Evolutionary conservation across 208 protist species (phyloP).

Genomic region (Leishmania tarentolae): DNA sequence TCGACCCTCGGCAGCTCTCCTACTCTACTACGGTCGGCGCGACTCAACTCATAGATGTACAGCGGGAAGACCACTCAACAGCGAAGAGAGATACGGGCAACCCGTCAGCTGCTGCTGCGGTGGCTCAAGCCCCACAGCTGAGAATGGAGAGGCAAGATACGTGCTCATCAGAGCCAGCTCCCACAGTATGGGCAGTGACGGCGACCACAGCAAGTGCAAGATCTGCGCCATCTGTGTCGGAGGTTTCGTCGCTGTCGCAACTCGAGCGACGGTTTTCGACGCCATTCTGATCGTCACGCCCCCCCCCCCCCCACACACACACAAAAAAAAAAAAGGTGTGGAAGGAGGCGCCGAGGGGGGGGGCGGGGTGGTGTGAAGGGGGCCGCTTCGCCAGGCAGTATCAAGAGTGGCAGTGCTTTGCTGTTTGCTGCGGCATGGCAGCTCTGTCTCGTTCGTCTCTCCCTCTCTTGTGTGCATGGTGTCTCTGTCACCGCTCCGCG

Average conservation of each 20-base stretch:
- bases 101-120: background rate
- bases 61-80: background rate
- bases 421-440: background rate
- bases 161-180: background rate
- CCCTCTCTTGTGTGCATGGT: background rate
- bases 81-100: background rate
- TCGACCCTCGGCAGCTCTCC: conserved; percentile 31
- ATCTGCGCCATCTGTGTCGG: conserved; percentile 19
- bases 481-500: background rate
- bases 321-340: no score
- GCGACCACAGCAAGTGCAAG: background rate
- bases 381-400: background rate
- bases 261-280: conserved; percentile 22
- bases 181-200: background rate
- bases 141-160: background rate
- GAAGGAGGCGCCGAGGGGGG: background rate
- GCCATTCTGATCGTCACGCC: conserved; percentile 20
- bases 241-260: conserved; percentile 32
- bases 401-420: background rate
- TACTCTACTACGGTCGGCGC: conserved; percentile 18
- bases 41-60: background rate
- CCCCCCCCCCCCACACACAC: no score
- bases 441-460: background rate
- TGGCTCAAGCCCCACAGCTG: background rate
- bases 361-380: background rate